Percentiles rank a stretch among this genome's conserved stretches.
These are phyloP conservation scores for Beauveria pseudobassiana DNA, from an alignment of 2,329 filamentous ascomycete species.

Conservation along the genomic window DNA sequence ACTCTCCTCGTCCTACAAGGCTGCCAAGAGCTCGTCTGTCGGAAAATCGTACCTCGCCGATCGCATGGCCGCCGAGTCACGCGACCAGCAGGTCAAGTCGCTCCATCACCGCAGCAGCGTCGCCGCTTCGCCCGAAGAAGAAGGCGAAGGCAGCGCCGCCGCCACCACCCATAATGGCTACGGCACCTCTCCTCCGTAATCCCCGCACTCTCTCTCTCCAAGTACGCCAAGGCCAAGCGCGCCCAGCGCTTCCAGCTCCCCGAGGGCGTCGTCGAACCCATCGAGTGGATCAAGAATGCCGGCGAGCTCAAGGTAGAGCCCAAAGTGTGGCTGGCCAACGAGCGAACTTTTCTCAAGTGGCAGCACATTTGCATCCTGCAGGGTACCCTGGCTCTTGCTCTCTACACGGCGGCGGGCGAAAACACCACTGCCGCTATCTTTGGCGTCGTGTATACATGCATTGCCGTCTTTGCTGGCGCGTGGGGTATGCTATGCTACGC, in stretches of 20 bases:
- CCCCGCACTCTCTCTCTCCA: conserved; percentile 73
- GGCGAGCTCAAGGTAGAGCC: conserved; percentile 89
- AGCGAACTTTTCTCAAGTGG: conserved; percentile 98
- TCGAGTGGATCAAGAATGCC: conserved; percentile 86
- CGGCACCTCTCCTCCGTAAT: conserved; percentile 64
- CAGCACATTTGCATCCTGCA: conserved; percentile 89
- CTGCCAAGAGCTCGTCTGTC: conserved; percentile 57
- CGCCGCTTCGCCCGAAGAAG: conserved; percentile 24
- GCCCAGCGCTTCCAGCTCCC: conserved; percentile 52
- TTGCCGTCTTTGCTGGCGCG: conserved; percentile 72
- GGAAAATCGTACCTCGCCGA: conserved; percentile 58
- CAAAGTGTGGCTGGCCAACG: conserved; percentile 98
- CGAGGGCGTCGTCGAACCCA: conserved; percentile 80
- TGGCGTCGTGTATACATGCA: conserved; percentile 73
- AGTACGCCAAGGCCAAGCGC: conserved; percentile 57
- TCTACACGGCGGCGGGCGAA: conserved; percentile 82
- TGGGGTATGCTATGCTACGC: conserved; percentile 84
- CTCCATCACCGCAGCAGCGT: conserved; percentile 20
- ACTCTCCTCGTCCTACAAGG: conserved; percentile 48
- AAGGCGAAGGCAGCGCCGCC: conserved; percentile 25
- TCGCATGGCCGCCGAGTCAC: conserved; percentile 40
- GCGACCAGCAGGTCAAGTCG: conserved; percentile 23
- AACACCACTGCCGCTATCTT: conserved; percentile 70
- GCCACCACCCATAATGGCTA: conserved; percentile 36
- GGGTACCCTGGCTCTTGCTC: conserved; percentile 70